Base-by-base conservation (phyloP, 352 stramenopile genomes). In the Peronospora belbahrii region DNA sequence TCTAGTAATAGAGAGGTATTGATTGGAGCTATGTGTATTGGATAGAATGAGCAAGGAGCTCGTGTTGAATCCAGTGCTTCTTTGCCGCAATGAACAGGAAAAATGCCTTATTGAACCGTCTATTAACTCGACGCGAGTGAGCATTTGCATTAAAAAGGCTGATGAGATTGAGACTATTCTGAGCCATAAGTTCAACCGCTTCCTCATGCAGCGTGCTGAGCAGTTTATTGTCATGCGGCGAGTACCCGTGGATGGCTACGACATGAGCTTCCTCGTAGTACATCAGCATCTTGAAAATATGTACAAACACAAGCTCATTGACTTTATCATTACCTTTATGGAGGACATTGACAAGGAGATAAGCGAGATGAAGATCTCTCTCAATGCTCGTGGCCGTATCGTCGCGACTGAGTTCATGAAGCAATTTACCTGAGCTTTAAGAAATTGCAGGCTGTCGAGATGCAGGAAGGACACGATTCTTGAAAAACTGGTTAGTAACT, bases 301-400 rank as follows among this genome's bases (percentile, higher is more conserved):
- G 70, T 97, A 95, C 82, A 97, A 97, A 65, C 87, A 97, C 69
- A 97, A 98, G 69, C 71, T 98, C 36, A 93, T 98, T 42, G 88
- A 97, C 66, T 98, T 98, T 54, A 93, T 98, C 65, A 97, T 98
- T 59, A 83, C 94, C 56, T 98, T 98, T 70, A 98, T 98, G 93
- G 89, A 97, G 62, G 94, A 97, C 48, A 97, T 98, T 50, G 93
- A 98, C 76, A 96, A 97, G 70, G 93, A 98, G 63, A 97, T 98
- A 67, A 97, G 88, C 57, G 89, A 88, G 24, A 97, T 98, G 91
- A 97, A 97, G 58, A 97, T 98, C 65, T 90, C 88, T 32, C 76
- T 98, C 33, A 97, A 98, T 57, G 85, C 89, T 8, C 81, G 93
- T 41, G 89, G 88, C 28, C 74, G 93, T 45, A 94, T 95, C 43